Evolutionary conservation across 805 yeast species (phyloP).

Genomic region (Nakazawaea wickerhamii): DNA sequence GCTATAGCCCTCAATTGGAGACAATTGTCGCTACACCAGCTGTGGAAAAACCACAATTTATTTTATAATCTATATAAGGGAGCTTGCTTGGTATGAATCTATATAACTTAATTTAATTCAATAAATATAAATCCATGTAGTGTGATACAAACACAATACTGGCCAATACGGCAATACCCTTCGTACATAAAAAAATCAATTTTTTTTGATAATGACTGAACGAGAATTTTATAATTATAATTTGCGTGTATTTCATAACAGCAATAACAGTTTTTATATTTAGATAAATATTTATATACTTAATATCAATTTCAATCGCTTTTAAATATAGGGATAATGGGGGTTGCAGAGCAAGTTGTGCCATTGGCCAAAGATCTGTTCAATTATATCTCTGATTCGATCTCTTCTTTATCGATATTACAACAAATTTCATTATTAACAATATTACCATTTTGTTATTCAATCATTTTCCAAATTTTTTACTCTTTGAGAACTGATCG

Average conservation of each 20-base stretch:
- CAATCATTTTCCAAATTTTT: conserved; percentile 58
- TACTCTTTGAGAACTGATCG: conserved; percentile 75
- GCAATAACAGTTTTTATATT: not conserved
- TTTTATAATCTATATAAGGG: conserved; percentile 1
- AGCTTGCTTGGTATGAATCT: too few relatives aligned
- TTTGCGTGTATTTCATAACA: too few relatives aligned
- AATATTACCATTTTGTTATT: conserved; percentile 57
- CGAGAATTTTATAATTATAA: too few relatives aligned
- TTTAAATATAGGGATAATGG: not conserved
- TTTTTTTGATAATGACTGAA: too few relatives aligned
- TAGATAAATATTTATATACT: too few relatives aligned
- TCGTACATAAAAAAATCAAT: too few relatives aligned
- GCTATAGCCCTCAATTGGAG: conserved; percentile 8
- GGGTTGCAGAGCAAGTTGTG: conserved; percentile 6
- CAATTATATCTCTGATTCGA: not conserved
- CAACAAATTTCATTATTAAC: conserved; percentile 30
- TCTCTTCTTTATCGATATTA: conserved; percentile 18
- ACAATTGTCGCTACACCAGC: conserved; percentile 14
- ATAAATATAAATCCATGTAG: too few relatives aligned
- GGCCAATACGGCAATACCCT: too few relatives aligned
- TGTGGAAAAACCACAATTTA: conserved; percentile 12
- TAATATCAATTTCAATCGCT: too few relatives aligned
- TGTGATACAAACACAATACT: too few relatives aligned
- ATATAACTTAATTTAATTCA: too few relatives aligned
- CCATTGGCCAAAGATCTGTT: not conserved